Evolutionary conservation across 805 yeast species (phyloP).

Genomic region (Zygosaccharomyces lentus): DNA sequence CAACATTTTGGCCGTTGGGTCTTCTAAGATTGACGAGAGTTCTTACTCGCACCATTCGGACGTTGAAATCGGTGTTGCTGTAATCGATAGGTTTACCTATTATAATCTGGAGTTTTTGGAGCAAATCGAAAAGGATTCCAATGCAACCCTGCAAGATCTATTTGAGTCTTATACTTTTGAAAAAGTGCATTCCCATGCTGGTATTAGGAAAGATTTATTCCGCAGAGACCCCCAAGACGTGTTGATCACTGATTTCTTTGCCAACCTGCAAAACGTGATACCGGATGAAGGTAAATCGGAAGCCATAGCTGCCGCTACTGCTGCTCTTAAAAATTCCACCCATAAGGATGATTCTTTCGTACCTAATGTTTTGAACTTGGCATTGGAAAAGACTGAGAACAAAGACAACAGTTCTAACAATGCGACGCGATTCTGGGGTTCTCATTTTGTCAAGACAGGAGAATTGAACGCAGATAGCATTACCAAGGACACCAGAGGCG

Average conservation of each 20-base stretch:
- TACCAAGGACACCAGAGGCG: not conserved
- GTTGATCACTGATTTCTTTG: conserved; percentile 87
- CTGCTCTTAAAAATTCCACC: not conserved
- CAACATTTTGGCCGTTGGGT: conserved; percentile 87
- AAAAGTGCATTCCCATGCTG: conserved; percentile 86
- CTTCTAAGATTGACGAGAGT: conserved; percentile 80
- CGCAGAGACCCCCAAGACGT: conserved; percentile 58
- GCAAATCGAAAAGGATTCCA: conserved; percentile 68
- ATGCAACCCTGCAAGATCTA: conserved; percentile 72
- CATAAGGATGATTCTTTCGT: conserved; percentile 7
- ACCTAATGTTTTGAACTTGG: conserved; percentile 18
- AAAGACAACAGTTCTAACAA: not conserved
- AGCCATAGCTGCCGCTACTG: not conserved
- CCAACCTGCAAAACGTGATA: conserved; percentile 78
- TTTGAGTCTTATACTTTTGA: conserved; percentile 81
- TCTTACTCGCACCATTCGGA: conserved; percentile 96
- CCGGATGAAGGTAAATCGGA: conserved; percentile 57
- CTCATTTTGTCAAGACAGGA: conserved; percentile 5
- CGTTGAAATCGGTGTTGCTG: conserved; percentile 94
- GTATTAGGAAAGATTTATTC: conserved; percentile 81
- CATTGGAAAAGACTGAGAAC: conserved; percentile 12
- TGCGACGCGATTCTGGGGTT: not conserved
- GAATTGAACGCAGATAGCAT: conserved; percentile 2
- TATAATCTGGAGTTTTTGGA: conserved; percentile 86
- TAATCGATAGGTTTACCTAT: conserved; percentile 93